Conservation (phyloP, 2,329 filamentous ascomycete genomes). For the Pseudocercospora vitis region DNA sequence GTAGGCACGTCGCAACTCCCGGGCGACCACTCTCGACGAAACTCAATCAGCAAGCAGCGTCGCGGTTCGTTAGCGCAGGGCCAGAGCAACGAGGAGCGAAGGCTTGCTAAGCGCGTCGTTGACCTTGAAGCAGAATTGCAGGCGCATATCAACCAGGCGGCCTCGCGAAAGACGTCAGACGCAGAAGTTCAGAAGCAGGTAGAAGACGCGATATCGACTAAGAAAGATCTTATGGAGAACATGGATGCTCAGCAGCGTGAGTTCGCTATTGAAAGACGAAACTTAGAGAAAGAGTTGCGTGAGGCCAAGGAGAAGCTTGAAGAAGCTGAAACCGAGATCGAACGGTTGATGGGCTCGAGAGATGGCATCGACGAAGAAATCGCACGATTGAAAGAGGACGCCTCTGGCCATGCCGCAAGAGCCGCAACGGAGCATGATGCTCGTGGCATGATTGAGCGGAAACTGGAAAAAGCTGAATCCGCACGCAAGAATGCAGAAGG, state of each 20-base stretch:
- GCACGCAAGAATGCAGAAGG: slow-evolving; percentile 35
- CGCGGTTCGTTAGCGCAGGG: slow-evolving; percentile 63
- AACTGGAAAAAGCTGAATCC: slow-evolving; percentile 40
- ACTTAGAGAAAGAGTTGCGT: slow-evolving; percentile 76
- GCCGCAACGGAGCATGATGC: slow-evolving; percentile 63
- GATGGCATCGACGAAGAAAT: slow-evolving; percentile 78
- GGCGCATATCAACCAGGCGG: slow-evolving; percentile 71
- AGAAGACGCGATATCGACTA: slow-evolving; percentile 85
- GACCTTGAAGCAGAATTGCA: slow-evolving; percentile 76
- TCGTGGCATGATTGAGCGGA: slow-evolving; percentile 58
- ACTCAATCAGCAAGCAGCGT: slow-evolving; percentile 40
- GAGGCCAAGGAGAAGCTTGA: slow-evolving; percentile 75
- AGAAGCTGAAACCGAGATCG: slow-evolving; percentile 88
- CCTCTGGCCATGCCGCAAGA: slow-evolving; percentile 63
- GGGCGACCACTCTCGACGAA: slow-evolving; percentile 28
- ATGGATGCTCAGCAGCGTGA: slow-evolving; percentile 90
- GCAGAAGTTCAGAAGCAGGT: slow-evolving; percentile 67
- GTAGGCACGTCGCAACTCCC: slow-evolving; percentile 23
- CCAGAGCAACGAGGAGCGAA: slow-evolving; percentile 61
- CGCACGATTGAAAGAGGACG: slow-evolving; percentile 56
- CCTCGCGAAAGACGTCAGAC: slow-evolving; percentile 52
- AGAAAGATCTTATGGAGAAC: slow-evolving; percentile 90
- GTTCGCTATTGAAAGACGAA: slow-evolving; percentile 80
- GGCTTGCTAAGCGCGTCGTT: slow-evolving; percentile 61
- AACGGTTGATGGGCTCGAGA: slow-evolving; percentile 76